Evolutionary conservation across 2,329 filamentous ascomycete genomes (phyloP), one percentile per base, ranked within the genome.

Genomic region (Periconia macrospinosa): DNA sequence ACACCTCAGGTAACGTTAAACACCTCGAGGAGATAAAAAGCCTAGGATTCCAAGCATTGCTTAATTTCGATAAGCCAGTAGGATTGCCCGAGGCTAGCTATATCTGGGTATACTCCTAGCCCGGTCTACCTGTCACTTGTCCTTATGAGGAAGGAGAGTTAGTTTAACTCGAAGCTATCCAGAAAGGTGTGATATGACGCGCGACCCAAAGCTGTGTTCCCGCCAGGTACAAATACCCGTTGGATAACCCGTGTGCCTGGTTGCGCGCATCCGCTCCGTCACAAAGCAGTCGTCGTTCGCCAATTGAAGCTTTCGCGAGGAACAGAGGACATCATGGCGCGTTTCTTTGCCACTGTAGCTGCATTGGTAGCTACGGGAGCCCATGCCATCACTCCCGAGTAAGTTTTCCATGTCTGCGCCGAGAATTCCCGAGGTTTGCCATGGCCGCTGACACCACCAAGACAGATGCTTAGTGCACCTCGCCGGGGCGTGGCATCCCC

Each of bases 401-500:
- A 62, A n/a, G 69, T 58, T 23, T 7, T 27, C 15, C 15, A n/a
- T 27, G 27, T 17, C 44, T 3, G n/a, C 20, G 37, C 33, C 18
- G 45, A 42, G 55, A 60, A 30, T 59, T 51, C 13, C 13, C 13
- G 7, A 19, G 50, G 41, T 27, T 27, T 27, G 23, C 23, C 23
- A 27, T 27, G 23, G 23, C 23, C 23, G 8, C 23, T 27, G 23
- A 27, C 23, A 27, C 23, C 3, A 27, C 3, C 23, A 27, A 72
- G 70, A 55, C 61, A 67, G 37, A 55, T 93, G 57, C 80, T 93
- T 63, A 86, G 86, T 61, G 88, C 88, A n/a, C 88, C 90, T 27
- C 85, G 89, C 54, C 85, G 90, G 49, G 87, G 86, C 27, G 72
- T 84, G 13, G 88, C 85, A 51, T 73, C 84, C 2, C 89, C 90